Conservation (phyloP, 2,329 filamentous ascomycete genomes). For the Colletotrichum sp. region DNA sequence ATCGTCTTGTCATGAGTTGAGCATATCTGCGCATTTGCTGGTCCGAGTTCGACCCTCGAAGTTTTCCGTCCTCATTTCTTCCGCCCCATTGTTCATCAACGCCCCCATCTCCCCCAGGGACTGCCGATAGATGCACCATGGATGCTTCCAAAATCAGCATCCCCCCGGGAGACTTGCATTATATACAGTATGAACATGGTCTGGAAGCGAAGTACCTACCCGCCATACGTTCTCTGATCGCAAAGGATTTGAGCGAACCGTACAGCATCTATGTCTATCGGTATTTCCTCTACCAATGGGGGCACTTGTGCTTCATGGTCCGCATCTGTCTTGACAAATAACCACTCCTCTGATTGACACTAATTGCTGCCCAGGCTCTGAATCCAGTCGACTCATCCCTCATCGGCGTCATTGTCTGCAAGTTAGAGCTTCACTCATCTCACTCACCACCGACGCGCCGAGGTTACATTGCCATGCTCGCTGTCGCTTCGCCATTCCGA, state of each 20-base stretch:
- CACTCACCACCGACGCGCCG: slow-evolving; percentile 77
- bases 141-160: slow-evolving; percentile 34
- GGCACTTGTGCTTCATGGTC: slow-evolving; percentile 95
- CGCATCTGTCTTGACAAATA: slow-evolving; percentile 7
- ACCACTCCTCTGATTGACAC: background rate
- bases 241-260: slow-evolving; percentile 94
- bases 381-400: slow-evolving; percentile 67
- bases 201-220: slow-evolving; percentile 73
- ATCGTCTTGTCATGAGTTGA: slow-evolving; percentile 15
- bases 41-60: background rate
- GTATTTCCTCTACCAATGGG: slow-evolving; percentile 98
- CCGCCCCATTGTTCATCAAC: background rate
- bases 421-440: slow-evolving; percentile 87
- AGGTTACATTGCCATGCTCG: slow-evolving; percentile 98
- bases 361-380: slow-evolving; percentile 50
- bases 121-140: slow-evolving; percentile 30
- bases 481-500: slow-evolving; percentile 80
- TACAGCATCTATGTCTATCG: slow-evolving; percentile 99
- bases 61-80: background rate
- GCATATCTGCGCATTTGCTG: background rate
- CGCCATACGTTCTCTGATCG: slow-evolving; percentile 89
- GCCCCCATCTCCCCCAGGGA: background rate
- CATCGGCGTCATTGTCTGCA: slow-evolving; percentile 91
- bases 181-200: slow-evolving; percentile 66
- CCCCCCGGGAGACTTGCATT: slow-evolving; percentile 55